A percentile compares a stretch with the other conserved stretches of the same genome.
These are phyloP conservation scores for Boeremia lycopersici DNA, from an alignment of 2,329 filamentous ascomycete genomes.

Conservation along the genomic window DNA sequence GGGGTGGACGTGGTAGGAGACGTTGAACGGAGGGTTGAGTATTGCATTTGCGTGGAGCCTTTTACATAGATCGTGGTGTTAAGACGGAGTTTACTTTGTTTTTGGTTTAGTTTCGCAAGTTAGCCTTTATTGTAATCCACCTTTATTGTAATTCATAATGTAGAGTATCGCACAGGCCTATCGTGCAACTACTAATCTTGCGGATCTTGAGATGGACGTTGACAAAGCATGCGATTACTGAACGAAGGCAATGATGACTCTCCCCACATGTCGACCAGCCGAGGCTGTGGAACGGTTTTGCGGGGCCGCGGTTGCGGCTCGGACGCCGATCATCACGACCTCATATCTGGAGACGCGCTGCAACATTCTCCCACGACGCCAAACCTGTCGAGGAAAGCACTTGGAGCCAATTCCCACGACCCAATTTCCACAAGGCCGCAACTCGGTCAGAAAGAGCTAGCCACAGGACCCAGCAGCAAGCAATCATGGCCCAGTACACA, in stretches of 20 bases:
- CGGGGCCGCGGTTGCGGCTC: slow-evolving; percentile 16
- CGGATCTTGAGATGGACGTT: too few species aligned
- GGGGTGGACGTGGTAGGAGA: too few species aligned
- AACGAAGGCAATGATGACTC: slow-evolving; percentile 3
- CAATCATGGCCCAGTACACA: slow-evolving; percentile 42
- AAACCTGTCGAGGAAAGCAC: neutral
- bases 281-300: slow-evolving; percentile 16
- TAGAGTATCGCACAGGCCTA: too few species aligned
- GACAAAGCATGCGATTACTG: slow-evolving; percentile 1
- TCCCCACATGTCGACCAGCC: slow-evolving; percentile 10
- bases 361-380: neutral
- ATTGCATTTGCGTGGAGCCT: too few species aligned
- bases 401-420: too few species aligned
- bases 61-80: too few species aligned
- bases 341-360: slow-evolving; percentile 1
- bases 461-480: neutral
- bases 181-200: too few species aligned
- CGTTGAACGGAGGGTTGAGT: too few species aligned
- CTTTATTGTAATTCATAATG: too few species aligned
- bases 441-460: neutral
- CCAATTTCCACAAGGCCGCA: neutral
- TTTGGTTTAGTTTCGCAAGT: too few species aligned
- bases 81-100: too few species aligned
- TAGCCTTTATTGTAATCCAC: too few species aligned
- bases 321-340: slow-evolving; percentile 3